phyloP scores from a whole-genome alignment of 2,329 filamentous ascomycete species.

The Ceratocystis albifundus region DNA sequence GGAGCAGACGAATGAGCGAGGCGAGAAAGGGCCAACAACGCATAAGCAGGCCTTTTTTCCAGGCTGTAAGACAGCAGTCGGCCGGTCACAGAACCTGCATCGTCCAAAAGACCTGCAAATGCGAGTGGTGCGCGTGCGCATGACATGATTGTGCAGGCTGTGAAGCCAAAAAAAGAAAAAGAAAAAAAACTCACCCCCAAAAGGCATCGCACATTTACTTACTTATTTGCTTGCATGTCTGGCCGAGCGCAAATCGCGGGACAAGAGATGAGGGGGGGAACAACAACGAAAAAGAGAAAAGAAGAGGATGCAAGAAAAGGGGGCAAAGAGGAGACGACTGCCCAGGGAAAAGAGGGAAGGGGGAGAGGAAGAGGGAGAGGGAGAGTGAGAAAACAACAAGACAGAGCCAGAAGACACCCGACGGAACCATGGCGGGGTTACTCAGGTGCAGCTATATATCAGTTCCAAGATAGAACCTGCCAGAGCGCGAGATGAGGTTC shows the following conservation, averaged over 20 bases:
- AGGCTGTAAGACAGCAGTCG: not conserved
- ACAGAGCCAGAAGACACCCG: not conserved
- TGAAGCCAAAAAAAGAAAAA: not conserved
- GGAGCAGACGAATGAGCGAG: not conserved
- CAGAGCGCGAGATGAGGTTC: not conserved
- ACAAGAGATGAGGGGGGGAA: not conserved
- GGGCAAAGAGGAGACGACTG: not conserved
- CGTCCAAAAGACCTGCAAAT: not conserved
- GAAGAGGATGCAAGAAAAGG: not conserved
- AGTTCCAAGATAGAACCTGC: constrained; percentile 1
- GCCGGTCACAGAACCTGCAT: not conserved
- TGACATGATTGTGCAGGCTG: constrained; percentile 7
- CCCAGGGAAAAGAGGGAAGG: not conserved
- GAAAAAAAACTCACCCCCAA: too few species aligned
- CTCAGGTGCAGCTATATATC: not conserved
- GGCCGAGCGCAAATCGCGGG: not conserved
- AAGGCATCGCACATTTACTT: not conserved
- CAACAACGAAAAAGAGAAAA: not conserved
- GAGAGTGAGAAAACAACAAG: not conserved
- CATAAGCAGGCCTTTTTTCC: not conserved
- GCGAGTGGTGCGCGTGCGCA: not conserved
- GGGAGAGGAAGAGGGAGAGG: too few species aligned
- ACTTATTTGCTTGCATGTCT: not conserved
- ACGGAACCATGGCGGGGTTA: not conserved
- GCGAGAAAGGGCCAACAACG: not conserved